Evolutionary conservation across 768 basidiomycete species (phyloP).

Genomic region (Vararia minispora): DNA sequence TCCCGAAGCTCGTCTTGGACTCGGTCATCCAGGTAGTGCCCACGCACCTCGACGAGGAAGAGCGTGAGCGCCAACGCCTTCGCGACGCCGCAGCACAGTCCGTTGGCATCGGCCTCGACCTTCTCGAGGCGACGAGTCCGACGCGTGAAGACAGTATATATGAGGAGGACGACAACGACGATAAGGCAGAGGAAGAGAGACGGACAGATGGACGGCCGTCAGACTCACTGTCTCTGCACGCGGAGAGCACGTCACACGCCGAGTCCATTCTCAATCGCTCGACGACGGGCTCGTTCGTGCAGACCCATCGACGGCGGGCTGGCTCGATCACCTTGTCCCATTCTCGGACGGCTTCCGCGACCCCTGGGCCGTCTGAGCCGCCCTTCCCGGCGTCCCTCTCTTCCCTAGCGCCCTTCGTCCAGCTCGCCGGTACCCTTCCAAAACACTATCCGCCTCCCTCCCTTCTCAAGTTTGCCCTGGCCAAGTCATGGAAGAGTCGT

Average conservation of each 20-base stretch:
- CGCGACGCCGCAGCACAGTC: conserved; percentile 67
- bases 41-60: conserved; percentile 35
- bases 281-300: conserved; percentile 1
- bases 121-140: conserved; percentile 24
- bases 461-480: conserved; percentile 59
- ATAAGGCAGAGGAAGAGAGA: conserved; percentile 8
- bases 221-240: not conserved
- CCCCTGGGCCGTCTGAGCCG: conserved; percentile 23
- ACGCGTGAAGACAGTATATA: conserved; percentile 23
- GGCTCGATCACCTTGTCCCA: conserved; percentile 1
- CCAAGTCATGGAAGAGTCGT: conserved; percentile 62
- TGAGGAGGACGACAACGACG: conserved; percentile 28
- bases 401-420: conserved; percentile 39
- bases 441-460: conserved; percentile 60
- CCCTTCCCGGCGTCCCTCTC: conserved; percentile 51
- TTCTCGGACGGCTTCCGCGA: conserved; percentile 7
- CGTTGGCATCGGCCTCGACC: conserved; percentile 52
- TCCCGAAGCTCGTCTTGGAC: conserved; percentile 40
- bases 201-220: not conserved
- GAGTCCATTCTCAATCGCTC: not conserved
- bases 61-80: conserved; percentile 65
- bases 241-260: not conserved
- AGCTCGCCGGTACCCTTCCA: conserved; percentile 42
- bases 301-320: conserved; percentile 5
- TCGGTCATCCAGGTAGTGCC: conserved; percentile 60